Evolutionary conservation across 23 red algal species (phyloP).

Genomic region (Gracilaria domingensis): DNA sequence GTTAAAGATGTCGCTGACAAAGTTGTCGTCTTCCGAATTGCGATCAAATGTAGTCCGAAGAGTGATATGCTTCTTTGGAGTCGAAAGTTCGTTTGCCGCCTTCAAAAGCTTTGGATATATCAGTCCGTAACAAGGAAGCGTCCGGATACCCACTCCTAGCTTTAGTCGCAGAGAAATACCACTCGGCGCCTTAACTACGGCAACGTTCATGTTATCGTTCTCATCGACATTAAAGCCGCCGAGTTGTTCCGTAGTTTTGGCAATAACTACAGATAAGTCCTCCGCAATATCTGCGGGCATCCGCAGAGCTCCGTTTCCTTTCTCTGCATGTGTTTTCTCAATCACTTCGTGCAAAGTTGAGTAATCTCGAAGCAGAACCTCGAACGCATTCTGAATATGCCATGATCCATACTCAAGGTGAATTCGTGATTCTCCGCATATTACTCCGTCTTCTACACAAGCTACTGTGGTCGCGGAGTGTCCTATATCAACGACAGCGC

Average conservation of each 20-base stretch:
- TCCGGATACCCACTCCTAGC: constrained; percentile 52
- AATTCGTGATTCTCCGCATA: constrained; percentile 70
- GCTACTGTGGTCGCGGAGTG: constrained; percentile 71
- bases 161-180: constrained; percentile 51
- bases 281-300: constrained; percentile 16
- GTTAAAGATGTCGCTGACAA: constrained; percentile 67
- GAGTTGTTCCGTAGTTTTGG: constrained; percentile 48
- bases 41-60: constrained; percentile 30
- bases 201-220: constrained; percentile 60
- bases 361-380: constrained; percentile 33
- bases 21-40: constrained; percentile 72
- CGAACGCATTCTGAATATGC: constrained; percentile 67
- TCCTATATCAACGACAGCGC: constrained; percentile 81
- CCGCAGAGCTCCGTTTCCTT: constrained; percentile 10
- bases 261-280: constrained; percentile 36
- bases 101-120: constrained; percentile 60
- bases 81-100: constrained; percentile 31
- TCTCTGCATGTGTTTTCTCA: background rate
- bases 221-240: constrained; percentile 62
- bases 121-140: constrained; percentile 62
- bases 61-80: constrained; percentile 17
- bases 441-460: constrained; percentile 79
- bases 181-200: constrained; percentile 43
- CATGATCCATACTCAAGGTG: constrained; percentile 66
- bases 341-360: constrained; percentile 17